Conservation (phyloP, 1,139 yeast genomes). For the Protomyces pachydermus region DNA sequence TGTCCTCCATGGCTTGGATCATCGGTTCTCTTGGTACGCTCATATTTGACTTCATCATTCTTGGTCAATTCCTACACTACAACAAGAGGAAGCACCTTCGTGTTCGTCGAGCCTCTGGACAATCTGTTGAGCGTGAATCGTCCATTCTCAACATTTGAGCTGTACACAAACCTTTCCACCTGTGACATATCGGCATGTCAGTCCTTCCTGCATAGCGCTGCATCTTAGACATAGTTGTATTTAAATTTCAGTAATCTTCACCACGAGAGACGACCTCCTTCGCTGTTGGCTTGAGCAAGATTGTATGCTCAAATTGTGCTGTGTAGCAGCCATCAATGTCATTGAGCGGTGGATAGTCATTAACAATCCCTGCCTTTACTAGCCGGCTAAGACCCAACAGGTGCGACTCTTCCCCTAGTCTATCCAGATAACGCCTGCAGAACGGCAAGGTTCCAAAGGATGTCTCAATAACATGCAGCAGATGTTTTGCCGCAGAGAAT, state of each 20-base stretch:
- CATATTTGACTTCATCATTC: conserved; percentile 7
- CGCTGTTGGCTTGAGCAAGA: conserved; percentile 79
- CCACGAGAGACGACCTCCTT: conserved; percentile 95
- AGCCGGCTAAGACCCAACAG: conserved; percentile 75
- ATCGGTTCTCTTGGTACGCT: conserved; percentile 21
- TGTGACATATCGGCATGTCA: not conserved
- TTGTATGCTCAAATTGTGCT: conserved; percentile 94
- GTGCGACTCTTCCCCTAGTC: conserved; percentile 87
- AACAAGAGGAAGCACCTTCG: not conserved
- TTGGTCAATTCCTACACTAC: conserved; percentile 12
- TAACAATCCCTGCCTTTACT: conserved; percentile 79
- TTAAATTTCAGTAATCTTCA: conserved; percentile 60
- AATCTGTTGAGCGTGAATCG: not conserved
- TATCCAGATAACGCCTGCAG: conserved; percentile 90
- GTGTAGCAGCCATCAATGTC: conserved; percentile 84
- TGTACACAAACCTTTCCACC: not conserved
- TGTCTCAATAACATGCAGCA: conserved; percentile 63
- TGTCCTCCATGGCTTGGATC: conserved; percentile 15
- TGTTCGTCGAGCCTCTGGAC: not conserved
- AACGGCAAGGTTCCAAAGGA: conserved; percentile 93
- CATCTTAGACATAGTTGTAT: not conserved
- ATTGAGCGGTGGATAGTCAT: conserved; percentile 93
- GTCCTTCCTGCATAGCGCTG: not conserved
- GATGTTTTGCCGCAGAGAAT: conserved; percentile 59
- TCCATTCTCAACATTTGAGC: not conserved